A percentile compares a stretch with the other conserved stretches of the same genome.
phyloP scores from a whole-genome alignment of 2,329 filamentous ascomycete species.

The Didymella pomorum region DNA sequence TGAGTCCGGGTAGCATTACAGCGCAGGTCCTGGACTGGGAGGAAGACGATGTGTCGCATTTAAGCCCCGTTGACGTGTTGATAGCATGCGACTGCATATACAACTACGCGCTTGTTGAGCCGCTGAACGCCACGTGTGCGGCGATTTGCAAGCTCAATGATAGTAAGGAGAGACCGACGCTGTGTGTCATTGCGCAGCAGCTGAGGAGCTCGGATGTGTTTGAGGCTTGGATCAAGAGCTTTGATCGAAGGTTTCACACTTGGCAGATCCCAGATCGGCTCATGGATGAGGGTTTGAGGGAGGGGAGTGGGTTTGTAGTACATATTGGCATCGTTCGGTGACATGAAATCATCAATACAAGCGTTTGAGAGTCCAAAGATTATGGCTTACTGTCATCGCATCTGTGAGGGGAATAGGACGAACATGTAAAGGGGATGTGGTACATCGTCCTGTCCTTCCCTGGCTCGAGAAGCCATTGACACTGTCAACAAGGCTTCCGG shows the following conservation, averaged over 20 bases:
- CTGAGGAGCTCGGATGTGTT: conserved; percentile 86
- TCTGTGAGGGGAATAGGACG: too few relatives aligned
- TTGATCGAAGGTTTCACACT: conserved; percentile 70
- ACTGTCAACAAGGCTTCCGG: too few relatives aligned
- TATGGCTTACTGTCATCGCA: neutral
- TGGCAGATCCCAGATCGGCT: conserved; percentile 77
- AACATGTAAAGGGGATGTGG: too few relatives aligned
- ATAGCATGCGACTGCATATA: conserved; percentile 95
- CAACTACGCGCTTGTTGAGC: conserved; percentile 84
- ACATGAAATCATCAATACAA: too few relatives aligned
- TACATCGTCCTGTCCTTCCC: too few relatives aligned
- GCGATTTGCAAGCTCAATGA: conserved; percentile 71
- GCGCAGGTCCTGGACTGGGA: conserved; percentile 82
- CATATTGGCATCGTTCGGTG: conserved; percentile 68
- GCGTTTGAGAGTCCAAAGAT: neutral
- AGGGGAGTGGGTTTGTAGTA: conserved; percentile 78
- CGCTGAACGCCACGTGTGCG: conserved; percentile 81
- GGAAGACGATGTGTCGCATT: conserved; percentile 54
- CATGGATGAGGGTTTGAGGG: conserved; percentile 66
- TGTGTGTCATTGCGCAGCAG: conserved; percentile 89
- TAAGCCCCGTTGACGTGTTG: conserved; percentile 72
- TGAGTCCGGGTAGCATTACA: conserved; percentile 53
- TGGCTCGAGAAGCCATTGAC: too few relatives aligned
- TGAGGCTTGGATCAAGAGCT: conserved; percentile 77
- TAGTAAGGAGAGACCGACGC: conserved; percentile 57